Conservation (phyloP, 768 basidiomycete species). For the Cystobasidium onofrii region DNA sequence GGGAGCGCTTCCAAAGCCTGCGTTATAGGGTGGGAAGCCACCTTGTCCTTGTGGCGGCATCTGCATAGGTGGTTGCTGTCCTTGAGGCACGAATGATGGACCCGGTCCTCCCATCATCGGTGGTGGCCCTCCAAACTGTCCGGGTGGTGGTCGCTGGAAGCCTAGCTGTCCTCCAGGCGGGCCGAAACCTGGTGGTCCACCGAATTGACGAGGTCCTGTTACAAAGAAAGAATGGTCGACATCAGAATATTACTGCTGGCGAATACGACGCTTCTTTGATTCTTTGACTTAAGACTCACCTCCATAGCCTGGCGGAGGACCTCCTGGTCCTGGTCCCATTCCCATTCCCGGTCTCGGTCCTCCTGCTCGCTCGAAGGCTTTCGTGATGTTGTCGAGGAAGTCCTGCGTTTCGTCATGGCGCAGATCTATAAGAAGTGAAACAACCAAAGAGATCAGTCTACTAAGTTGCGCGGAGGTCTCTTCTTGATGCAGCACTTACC, state of each 20-base stretch:
- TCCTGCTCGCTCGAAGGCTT: conserved; percentile 73
- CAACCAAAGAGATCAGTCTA: background rate
- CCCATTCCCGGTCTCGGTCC: conserved; percentile 2
- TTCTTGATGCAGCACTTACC: conserved; percentile 52
- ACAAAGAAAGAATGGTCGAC: background rate
- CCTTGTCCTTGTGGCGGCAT: background rate
- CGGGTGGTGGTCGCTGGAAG: conserved; percentile 2
- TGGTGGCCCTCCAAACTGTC: conserved; percentile 23
- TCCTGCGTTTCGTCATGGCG: conserved; percentile 92
- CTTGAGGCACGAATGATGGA: conserved; percentile 13
- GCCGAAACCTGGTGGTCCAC: background rate
- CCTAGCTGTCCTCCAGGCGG: background rate
- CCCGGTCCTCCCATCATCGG: conserved; percentile 4
- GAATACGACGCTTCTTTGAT: no score
- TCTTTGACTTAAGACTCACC: background rate
- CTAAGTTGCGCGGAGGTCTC: background rate
- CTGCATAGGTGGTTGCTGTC: background rate
- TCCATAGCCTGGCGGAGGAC: background rate
- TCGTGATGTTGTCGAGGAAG: conserved; percentile 96
- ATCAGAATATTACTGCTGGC: no score
- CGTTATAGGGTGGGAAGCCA: background rate
- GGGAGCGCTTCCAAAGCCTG: background rate
- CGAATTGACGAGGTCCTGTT: conserved; percentile 12
- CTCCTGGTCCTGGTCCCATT: background rate
- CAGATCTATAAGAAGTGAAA: conserved; percentile 42